These are phyloP conservation scores for Epichloe brachyelytri DNA, from an alignment of 2,329 filamentous ascomycete genomes.

Conservation along the genomic window DNA sequence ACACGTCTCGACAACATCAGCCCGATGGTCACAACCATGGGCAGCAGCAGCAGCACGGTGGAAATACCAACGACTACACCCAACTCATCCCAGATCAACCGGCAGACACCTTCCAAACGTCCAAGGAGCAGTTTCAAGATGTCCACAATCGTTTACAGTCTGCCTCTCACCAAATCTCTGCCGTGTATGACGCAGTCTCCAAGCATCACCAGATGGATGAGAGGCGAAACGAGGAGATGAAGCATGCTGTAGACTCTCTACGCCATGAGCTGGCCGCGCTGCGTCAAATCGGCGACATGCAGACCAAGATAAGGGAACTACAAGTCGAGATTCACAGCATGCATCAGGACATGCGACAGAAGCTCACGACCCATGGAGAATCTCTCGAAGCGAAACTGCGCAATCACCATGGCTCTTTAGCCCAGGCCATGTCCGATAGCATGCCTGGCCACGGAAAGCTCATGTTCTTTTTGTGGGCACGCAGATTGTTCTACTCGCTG, in stretches of 20 bases:
- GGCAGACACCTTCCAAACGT: slow-evolving; percentile 34
- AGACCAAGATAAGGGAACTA: slow-evolving; percentile 36
- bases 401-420: slow-evolving; percentile 36
- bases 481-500: slow-evolving; percentile 56
- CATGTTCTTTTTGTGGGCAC: slow-evolving; percentile 62
- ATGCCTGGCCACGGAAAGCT: slow-evolving; percentile 38
- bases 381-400: slow-evolving; percentile 38
- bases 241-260: slow-evolving; percentile 33
- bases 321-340: slow-evolving; percentile 47
- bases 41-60: slow-evolving; percentile 19
- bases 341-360: slow-evolving; percentile 39
- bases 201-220: slow-evolving; percentile 38
- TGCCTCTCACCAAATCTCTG: slow-evolving; percentile 54
- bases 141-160: slow-evolving; percentile 72
- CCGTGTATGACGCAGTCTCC: slow-evolving; percentile 45
- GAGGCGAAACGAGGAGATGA: slow-evolving; percentile 42
- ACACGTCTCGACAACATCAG: slow-evolving; percentile 10
- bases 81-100: slow-evolving; percentile 32
- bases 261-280: slow-evolving; percentile 32
- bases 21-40: slow-evolving; percentile 20
- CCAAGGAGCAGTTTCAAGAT: slow-evolving; percentile 61
- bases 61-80: slow-evolving; percentile 11
- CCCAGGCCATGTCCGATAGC: slow-evolving; percentile 33
- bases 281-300: slow-evolving; percentile 30
- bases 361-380: slow-evolving; percentile 36